Conservation (phyloP, 495 filamentous ascomycete species). For the Hypoxylon fragiforme region DNA sequence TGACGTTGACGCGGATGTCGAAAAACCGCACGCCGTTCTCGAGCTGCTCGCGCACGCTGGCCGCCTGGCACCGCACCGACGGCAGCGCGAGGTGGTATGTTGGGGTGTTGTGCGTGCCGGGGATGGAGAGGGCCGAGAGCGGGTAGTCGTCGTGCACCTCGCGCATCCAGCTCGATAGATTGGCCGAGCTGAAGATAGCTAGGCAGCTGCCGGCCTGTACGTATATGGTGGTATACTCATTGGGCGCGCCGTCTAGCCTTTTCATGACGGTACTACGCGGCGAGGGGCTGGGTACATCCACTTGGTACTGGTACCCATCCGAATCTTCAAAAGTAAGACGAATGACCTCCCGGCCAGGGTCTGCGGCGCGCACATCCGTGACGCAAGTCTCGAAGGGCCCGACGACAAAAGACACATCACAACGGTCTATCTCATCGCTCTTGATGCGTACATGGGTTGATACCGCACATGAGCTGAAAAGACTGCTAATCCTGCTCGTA, state of each 20-base stretch:
- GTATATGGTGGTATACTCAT: slow-evolving; percentile 74
- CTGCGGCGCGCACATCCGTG: slow-evolving; percentile 43
- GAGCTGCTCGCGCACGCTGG: slow-evolving; percentile 73
- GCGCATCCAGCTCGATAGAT: slow-evolving; percentile 80
- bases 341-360: slow-evolving; percentile 43
- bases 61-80: slow-evolving; percentile 91
- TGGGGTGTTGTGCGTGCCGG: slow-evolving; percentile 93
- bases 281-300: slow-evolving; percentile 42
- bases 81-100: slow-evolving; percentile 82
- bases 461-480: slow-evolving; percentile 39
- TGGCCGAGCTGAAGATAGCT: slow-evolving; percentile 73
- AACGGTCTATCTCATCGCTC: slow-evolving; percentile 32
- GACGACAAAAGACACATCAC: slow-evolving; percentile 42
- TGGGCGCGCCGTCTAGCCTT: slow-evolving; percentile 32
- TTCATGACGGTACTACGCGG: slow-evolving; percentile 41
- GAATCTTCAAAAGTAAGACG: slow-evolving; percentile 52
- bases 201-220: slow-evolving; percentile 65
- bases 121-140: slow-evolving; percentile 83
- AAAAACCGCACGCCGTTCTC: slow-evolving; percentile 92
- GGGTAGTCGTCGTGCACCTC: slow-evolving; percentile 67
- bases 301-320: slow-evolving; percentile 43
- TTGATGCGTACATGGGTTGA: slow-evolving; percentile 23
- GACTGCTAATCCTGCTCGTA: slow-evolving; percentile 55
- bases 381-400: slow-evolving; percentile 42
- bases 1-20: slow-evolving; percentile 80